phyloP scores from a whole-genome alignment of 2,329 filamentous ascomycete genomes.

The Botrytis squamosa region DNA sequence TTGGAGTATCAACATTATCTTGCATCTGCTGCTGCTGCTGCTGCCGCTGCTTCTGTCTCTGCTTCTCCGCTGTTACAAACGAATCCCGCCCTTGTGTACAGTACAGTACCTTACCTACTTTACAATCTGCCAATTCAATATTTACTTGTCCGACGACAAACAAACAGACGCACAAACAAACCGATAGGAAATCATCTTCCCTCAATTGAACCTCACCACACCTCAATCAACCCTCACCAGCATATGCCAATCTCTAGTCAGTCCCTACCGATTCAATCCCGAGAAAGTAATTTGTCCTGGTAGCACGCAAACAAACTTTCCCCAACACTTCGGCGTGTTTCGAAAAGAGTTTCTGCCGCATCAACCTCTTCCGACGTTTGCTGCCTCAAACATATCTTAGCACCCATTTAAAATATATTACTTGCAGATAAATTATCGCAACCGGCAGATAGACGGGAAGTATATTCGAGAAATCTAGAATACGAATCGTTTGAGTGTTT shows the following conservation, averaged over 20 bases:
- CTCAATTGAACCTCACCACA: background rate
- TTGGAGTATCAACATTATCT: background rate
- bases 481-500: background rate
- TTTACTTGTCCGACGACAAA: background rate
- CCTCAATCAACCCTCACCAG: background rate
- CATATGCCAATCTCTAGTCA: constrained; percentile 3
- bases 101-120: background rate
- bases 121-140: background rate
- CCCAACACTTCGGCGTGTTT: background rate
- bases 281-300: background rate
- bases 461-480: background rate
- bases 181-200: background rate
- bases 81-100: background rate
- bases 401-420: background rate
- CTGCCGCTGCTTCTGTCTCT: background rate
- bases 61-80: background rate
- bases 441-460: background rate
- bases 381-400: background rate
- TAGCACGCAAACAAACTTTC: constrained; percentile 6
- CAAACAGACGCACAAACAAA: background rate
- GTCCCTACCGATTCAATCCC: background rate
- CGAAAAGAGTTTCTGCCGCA: background rate
- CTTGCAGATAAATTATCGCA: background rate
- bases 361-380: constrained; percentile 1
- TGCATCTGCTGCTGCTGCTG: background rate